Base-by-base conservation (phyloP, 2,329 filamentous ascomycete genomes). In the Thielaviopsis musarum region DNA sequence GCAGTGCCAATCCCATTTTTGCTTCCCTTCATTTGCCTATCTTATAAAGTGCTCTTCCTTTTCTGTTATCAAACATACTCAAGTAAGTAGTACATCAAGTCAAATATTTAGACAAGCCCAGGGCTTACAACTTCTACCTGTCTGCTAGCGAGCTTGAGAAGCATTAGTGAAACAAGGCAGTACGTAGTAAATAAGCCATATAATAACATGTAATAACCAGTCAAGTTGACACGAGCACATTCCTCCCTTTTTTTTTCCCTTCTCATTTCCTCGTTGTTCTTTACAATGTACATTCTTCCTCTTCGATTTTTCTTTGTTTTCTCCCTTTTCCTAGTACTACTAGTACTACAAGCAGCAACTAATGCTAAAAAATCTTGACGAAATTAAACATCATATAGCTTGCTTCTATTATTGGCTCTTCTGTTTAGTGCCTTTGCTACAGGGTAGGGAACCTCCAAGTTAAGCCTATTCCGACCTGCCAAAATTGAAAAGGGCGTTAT, bases 271-370 rank as follows among this genome's bases (percentile, higher is more conserved):
- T 45, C 38, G 38, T 15, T n/a, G 1, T n/a, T 45, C 12, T 26
- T 6, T 26, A 26, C 24, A 26, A 3, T 12, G 9, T 5, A 12
- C 34, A 10, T 38, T 38, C 34, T 38, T n/a, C 22, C 17, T 22
- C n/a, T 19, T 24, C 51, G n/a, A 34, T 56, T 62, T 21, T 52
- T n/a, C 5, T 30, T 56, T 52, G 48, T 56, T 59, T 51, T 51
- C 38, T 54, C 15, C 5, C 38, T 45, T 45, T 45, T 45, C 38
- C 38, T 45, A 3, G 5, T 34, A 6, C 12, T 34, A 5, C 12
- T 34, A 12, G 30, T 34, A 12, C 30, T 34, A 34, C 30, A n/a
- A n/a, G n/a, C n/a, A n/a, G 30, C 30, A 6, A 12, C 30, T 41
- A 2, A 17, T 41, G 15, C 38, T 45, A 45, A 45, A 15, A 45